Base-by-base conservation (phyloP, 2,329 filamentous ascomycete genomes). In the Hyphodiscus sp. region DNA sequence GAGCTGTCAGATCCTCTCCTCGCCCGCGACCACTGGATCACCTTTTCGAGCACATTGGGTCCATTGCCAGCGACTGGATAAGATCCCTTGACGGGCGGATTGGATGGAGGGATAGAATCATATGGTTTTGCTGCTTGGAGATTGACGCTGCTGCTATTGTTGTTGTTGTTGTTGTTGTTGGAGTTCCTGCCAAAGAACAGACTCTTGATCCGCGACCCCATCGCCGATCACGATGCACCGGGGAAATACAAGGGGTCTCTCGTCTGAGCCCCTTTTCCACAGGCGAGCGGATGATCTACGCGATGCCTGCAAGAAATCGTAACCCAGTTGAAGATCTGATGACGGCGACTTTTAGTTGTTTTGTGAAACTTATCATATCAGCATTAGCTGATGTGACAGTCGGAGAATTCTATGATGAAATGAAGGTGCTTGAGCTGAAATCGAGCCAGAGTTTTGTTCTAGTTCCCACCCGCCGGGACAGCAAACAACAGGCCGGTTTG, bases 31-130 rank as follows among this genome's bases (percentile, higher is more conserved):
- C 67, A 67, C 45, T 71, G 67, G 16, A 73, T 65, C n/a, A n/a
- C n/a, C 44, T 66, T 61, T 47, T 72, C 68, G 48, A 72, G 56
- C 19, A 70, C 63, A 51, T 66, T 71, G 20, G 65, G 63, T 4
- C 71, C 73, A 63, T 74, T 76, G 38, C 72, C 72, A 19, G 67
- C 63, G 30, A 74, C 68, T 2, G 73, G 70, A 53, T 70, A 71
- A 5, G 68, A 68, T 41, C 72, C 75, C 71, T 61, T 65, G 51
- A 73, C 66, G 42, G 72, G 72, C 50, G 71, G 66, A 20, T 67
- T 63, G 33, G 64, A 62, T 9, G 70, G 66, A n/a, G 69, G 62
- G 4, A 69, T 68, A 46, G 66, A 58, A 61, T 74, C 66, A 54
- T 74, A 74, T 13, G 71, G 65, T 48, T 69, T 67, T 10, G 64